A percentile compares a stretch with the other conserved stretches of the same genome.
Evolutionary conservation across 768 basidiomycete species (phyloP).

Genomic region (Mrakia gelida): DNA sequence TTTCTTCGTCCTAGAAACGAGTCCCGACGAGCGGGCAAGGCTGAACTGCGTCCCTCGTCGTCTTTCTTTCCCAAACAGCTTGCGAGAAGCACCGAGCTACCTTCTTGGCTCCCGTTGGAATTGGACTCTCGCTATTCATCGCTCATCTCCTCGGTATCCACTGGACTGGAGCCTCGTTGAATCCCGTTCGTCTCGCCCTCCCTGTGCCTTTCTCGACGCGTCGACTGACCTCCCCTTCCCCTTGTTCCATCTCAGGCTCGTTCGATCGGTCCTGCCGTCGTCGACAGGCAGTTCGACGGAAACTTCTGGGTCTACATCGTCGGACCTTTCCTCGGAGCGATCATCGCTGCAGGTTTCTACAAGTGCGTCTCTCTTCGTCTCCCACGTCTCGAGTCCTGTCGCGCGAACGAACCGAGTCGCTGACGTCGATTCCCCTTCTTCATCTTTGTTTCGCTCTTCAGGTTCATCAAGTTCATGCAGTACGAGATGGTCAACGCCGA

Average conservation of each 20-base stretch:
- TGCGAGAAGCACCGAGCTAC: slow-evolving; percentile 46
- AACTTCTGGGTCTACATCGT: slow-evolving; percentile 16
- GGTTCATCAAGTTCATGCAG: slow-evolving; percentile 25
- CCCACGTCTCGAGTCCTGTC: no score
- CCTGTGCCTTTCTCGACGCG: no score
- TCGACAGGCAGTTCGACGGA: neutral
- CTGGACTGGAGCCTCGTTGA: slow-evolving; percentile 25
- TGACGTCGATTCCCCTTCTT: neutral
- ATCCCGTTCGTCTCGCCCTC: slow-evolving; percentile 2
- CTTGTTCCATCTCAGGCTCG: slow-evolving; percentile 2
- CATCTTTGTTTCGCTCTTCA: neutral
- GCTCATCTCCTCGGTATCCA: slow-evolving; percentile 32
- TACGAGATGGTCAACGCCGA: slow-evolving; percentile 11
- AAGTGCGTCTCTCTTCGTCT: neutral
- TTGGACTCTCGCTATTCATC: slow-evolving; percentile 45
- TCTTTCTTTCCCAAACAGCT: neutral
- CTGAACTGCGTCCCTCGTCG: neutral
- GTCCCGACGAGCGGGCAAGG: no score
- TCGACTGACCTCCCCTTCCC: no score
- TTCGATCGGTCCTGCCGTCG: slow-evolving; percentile 18
- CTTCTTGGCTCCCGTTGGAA: slow-evolving; percentile 49
- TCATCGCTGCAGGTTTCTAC: slow-evolving; percentile 14
- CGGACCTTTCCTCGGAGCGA: slow-evolving; percentile 9
- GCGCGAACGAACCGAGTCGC: no score
- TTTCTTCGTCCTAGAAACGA: neutral